Base-by-base conservation (phyloP, 306 rosid species). In the Sphenostylis stenocarpa region DNA sequence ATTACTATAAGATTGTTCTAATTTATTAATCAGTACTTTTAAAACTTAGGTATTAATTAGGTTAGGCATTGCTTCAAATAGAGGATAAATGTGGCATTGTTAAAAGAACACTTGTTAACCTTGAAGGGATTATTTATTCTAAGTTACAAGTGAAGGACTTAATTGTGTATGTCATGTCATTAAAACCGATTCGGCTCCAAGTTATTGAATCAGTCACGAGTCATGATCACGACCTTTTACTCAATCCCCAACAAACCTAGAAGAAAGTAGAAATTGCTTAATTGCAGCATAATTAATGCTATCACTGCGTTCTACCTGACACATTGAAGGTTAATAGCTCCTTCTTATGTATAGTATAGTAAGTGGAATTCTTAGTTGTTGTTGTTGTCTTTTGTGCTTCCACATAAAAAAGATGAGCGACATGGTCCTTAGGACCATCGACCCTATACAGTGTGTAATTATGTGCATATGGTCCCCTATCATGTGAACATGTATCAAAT, bases 401-500 rank as follows among this genome's bases (percentile, higher is more conserved):
- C 78, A 72, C 86, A 70, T 57, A 63, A 72, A 63, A 72, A 67
- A 28, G 69, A 41, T 80, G 74, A 82, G 16, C 62, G 60, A 51
- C 80, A 51, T 67, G 58, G 39, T 70, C 58, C 34, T 61, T 51
- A 68, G 79, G 86, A 84, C 84, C 88, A 77, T 65, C 55, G 58
- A 67, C 67, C 70, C 64, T 23, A 70, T 60, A 34, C 76, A 17
- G 60, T 26, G 45, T 49, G 85, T 74, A 75, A 63, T 84, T 49
- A 80, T 70, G 69, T 13, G 24, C 4, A 36, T 34, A 82, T 87
- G 96, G 97, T 95, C 96, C 94, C 94, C 96, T 19, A 15, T 72
- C 85, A 81, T 38, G 33, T 67, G 81, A 82, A 29, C 80, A 71
- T 86, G 82, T 19, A 81, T 73, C 86, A 79, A 82, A 85, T 80